phyloP scores from a whole-genome alignment of 2,329 filamentous ascomycete genomes.

The Graphilbum fragrans region DNA sequence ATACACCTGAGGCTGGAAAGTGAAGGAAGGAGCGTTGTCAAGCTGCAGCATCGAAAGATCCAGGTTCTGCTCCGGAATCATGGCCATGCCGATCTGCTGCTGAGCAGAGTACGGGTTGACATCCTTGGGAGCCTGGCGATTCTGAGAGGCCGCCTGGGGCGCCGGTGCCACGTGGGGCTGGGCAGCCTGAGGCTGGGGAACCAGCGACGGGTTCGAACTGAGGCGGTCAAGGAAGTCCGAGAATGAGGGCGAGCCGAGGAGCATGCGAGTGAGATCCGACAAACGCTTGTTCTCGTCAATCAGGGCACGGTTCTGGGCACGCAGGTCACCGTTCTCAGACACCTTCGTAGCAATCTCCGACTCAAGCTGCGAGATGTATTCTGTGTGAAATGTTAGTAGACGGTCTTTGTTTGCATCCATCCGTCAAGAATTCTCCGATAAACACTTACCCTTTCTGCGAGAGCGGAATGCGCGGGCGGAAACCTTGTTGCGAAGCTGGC shows the following conservation, averaged over 20 bases:
- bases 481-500: slow-evolving; percentile 97
- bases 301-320: slow-evolving; percentile 68
- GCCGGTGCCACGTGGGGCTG: slow-evolving; percentile 23
- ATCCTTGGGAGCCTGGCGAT: slow-evolving; percentile 49
- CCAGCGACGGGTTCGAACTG: slow-evolving; percentile 39
- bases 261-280: slow-evolving; percentile 66
- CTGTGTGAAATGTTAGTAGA: no score
- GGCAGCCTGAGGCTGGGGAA: slow-evolving; percentile 21
- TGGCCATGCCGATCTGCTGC: slow-evolving; percentile 66
- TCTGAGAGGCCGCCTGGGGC: slow-evolving; percentile 5
- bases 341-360: slow-evolving; percentile 74
- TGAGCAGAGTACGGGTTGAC: slow-evolving; percentile 46
- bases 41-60: slow-evolving; percentile 63
- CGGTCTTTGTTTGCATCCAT: slow-evolving; percentile 36
- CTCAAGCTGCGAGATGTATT: slow-evolving; percentile 95
- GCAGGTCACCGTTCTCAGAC: slow-evolving; percentile 71
- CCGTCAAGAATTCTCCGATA: not conserved
- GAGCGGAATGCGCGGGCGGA: slow-evolving; percentile 95
- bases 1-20: slow-evolving; percentile 60
- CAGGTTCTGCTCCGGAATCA: slow-evolving; percentile 68
- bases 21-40: slow-evolving; percentile 36
- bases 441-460: slow-evolving; percentile 78
- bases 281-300: slow-evolving; percentile 76
- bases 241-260: slow-evolving; percentile 71
- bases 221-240: slow-evolving; percentile 66